Evolutionary conservation across 176 grass and related monocot genomes (phyloP).

Genomic region (Aegilops tauschii): DNA sequence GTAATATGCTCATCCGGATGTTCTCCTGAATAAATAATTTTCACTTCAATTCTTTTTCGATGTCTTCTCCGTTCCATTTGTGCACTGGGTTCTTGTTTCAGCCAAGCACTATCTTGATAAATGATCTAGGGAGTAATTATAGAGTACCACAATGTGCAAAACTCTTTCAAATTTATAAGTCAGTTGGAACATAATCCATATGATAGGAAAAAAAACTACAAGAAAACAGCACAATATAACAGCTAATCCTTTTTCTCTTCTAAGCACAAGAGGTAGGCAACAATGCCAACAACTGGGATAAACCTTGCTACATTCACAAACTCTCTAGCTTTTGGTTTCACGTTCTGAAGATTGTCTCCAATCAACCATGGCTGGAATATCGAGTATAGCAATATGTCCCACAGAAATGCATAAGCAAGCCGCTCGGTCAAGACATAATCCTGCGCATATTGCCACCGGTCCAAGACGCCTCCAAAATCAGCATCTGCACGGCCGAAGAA

Average conservation of each 20-base stretch:
- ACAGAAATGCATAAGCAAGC: constrained; percentile 76
- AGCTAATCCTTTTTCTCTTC: constrained; percentile 25
- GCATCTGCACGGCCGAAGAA: constrained; percentile 49
- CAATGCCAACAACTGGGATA: constrained; percentile 69
- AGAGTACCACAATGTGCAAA: neutral
- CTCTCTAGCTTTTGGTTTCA: constrained; percentile 32
- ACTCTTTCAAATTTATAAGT: neutral
- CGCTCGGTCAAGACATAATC: constrained; percentile 68
- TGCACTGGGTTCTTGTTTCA: constrained; percentile 4
- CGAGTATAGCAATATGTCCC: constrained; percentile 80
- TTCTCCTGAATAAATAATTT: neutral
- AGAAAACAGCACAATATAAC: neutral
- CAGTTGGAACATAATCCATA: neutral
- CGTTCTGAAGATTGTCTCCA: constrained; percentile 69
- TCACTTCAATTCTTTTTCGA: neutral
- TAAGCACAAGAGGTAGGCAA: constrained; percentile 68
- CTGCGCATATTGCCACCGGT: constrained; percentile 56
- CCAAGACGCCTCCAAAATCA: constrained; percentile 53
- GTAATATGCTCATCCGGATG: neutral
- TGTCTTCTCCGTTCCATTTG: neutral
- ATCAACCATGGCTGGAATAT: constrained; percentile 96
- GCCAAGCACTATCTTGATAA: neutral
- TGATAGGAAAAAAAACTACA: neutral
- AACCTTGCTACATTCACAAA: constrained; percentile 58
- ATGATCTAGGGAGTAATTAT: neutral